Conservation (phyloP, 2,329 filamentous ascomycete genomes). For the Penicillium sp. region DNA sequence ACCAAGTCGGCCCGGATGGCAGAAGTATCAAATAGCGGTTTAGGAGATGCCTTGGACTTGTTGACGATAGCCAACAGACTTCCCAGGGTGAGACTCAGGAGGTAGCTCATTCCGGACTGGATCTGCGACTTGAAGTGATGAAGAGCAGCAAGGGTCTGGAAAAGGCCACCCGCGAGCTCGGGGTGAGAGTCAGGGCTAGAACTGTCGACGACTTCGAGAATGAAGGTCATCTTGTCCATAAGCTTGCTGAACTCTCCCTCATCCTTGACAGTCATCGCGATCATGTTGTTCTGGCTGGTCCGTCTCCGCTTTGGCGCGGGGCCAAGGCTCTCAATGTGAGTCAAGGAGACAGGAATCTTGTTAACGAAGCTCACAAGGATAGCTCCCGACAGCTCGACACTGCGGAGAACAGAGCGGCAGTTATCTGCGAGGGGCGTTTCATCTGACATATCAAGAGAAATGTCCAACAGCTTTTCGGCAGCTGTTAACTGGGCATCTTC, state of each 20-base stretch:
- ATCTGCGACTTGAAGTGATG: constrained; percentile 80
- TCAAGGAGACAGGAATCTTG: constrained; percentile 67
- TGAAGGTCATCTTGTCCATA: constrained; percentile 77
- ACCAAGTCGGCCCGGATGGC: constrained; percentile 85
- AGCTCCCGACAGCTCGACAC: constrained; percentile 70
- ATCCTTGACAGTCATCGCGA: constrained; percentile 62
- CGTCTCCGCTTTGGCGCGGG: constrained; percentile 77
- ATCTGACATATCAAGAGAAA: constrained; percentile 35
- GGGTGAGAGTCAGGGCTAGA: constrained; percentile 74
- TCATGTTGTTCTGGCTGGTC: constrained; percentile 71
- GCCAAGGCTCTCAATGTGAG: constrained; percentile 69
- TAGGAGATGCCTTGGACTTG: constrained; percentile 58
- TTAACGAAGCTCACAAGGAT: constrained; percentile 73
- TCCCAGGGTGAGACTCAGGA: constrained; percentile 80
- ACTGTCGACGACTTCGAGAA: constrained; percentile 83
- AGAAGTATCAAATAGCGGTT: constrained; percentile 68
- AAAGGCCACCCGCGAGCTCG: constrained; percentile 75
- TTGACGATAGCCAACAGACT: constrained; percentile 83
- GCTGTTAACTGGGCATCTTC: constrained; percentile 38
- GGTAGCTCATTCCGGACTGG: constrained; percentile 83
- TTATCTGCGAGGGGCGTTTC: constrained; percentile 31
- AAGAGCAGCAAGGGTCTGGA: constrained; percentile 81
- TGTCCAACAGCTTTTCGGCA: constrained; percentile 43
- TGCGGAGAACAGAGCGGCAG: constrained; percentile 67
- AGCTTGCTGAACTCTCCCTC: constrained; percentile 66